A percentile compares a stretch with the other conserved stretches of the same genome.
phyloP scores from a whole-genome alignment of 225 moss, liverwort and hornwort genomes.

The Sphagnum tenellum region DNA sequence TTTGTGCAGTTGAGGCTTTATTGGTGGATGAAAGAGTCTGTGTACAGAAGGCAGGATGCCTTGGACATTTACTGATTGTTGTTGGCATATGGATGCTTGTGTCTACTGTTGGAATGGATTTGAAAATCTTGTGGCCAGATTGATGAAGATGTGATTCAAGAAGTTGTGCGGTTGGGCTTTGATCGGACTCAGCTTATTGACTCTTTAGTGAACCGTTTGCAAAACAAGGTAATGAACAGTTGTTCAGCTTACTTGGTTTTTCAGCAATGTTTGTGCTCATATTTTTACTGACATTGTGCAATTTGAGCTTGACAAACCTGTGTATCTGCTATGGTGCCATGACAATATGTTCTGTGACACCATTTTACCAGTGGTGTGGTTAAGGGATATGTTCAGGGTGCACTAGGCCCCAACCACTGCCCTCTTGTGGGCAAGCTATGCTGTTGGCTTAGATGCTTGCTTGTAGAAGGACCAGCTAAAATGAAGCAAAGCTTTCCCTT shows the following conservation, averaged over 20 bases:
- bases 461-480: too few species aligned
- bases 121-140: conserved; percentile 16
- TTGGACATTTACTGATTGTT: not conserved
- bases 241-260: too few species aligned
- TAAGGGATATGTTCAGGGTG: not conserved
- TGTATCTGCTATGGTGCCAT: not conserved
- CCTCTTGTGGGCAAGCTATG: too few species aligned
- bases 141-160: conserved; percentile 39
- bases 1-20: too few species aligned
- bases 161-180: conserved; percentile 34
- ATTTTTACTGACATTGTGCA: not conserved
- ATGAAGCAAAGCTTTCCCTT: too few species aligned
- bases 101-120: not conserved
- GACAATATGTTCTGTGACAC: not conserved
- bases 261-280: too few species aligned
- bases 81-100: not conserved
- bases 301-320: not conserved
- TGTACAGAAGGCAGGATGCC: too few species aligned
- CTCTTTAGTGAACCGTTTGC: conserved; percentile 27
- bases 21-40: too few species aligned
- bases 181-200: conserved; percentile 39
- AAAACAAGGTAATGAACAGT: conserved; percentile 25
- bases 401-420: not conserved
- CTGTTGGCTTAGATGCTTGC: too few species aligned
- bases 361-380: not conserved